phyloP scores from a whole-genome alignment of 2,329 filamentous ascomycete species.

The Fusarium floridanum region DNA sequence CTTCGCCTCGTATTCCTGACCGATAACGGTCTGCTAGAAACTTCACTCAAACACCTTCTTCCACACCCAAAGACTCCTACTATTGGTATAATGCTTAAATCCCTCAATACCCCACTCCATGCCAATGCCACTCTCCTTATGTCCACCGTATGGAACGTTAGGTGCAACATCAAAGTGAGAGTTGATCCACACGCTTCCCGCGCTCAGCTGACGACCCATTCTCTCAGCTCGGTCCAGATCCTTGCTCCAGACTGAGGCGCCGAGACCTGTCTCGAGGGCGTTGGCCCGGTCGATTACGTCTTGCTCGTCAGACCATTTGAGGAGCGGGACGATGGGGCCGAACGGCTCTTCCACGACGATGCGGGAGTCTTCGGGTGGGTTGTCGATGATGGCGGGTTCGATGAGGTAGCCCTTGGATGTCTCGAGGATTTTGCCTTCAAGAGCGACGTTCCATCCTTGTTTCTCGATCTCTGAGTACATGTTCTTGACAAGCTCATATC shows the following conservation, averaged over 20 bases:
- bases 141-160: slow-evolving; percentile 60
- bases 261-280: slow-evolving; percentile 64
- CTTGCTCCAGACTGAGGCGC: slow-evolving; percentile 69
- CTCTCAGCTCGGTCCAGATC: slow-evolving; percentile 64
- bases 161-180: slow-evolving; percentile 55
- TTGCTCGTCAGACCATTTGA: slow-evolving; percentile 71
- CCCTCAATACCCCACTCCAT: slow-evolving; percentile 56
- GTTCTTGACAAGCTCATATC: slow-evolving; percentile 45
- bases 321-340: slow-evolving; percentile 72
- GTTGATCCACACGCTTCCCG: slow-evolving; percentile 73
- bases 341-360: slow-evolving; percentile 68
- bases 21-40: background rate
- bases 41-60: background rate
- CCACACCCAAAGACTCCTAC: slow-evolving; percentile 6
- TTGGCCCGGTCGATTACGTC: slow-evolving; percentile 71
- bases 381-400: slow-evolving; percentile 70
- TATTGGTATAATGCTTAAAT: slow-evolving; percentile 23
- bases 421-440: slow-evolving; percentile 38
- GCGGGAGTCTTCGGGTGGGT: slow-evolving; percentile 67
- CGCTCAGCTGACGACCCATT: slow-evolving; percentile 67
- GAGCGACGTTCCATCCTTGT: slow-evolving; percentile 57
- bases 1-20: background rate
- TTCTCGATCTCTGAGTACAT: slow-evolving; percentile 63
- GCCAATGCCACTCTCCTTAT: slow-evolving; percentile 65
- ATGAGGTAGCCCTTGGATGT: slow-evolving; percentile 65